Conservation (phyloP, 495 filamentous ascomycete species). For the Aspergillus haitiensis region DNA sequence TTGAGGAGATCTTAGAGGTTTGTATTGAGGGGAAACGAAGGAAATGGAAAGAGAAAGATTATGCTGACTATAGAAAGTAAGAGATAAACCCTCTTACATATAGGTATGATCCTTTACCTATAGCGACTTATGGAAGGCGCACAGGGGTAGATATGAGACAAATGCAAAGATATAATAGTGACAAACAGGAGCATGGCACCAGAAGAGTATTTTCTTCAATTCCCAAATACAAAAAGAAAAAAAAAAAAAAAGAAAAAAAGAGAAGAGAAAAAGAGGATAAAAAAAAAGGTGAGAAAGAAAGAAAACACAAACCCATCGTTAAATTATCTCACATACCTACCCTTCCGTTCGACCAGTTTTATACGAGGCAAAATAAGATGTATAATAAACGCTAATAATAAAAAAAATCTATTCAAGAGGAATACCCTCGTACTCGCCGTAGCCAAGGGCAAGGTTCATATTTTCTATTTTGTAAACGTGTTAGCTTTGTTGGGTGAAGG, state of each 20-base stretch:
- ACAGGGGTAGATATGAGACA: constrained; percentile 36
- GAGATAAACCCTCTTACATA: constrained; percentile 21
- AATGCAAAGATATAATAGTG: constrained; percentile 16
- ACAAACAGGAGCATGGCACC: constrained; percentile 11
- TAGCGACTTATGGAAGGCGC: constrained; percentile 34
- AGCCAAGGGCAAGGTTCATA: constrained; percentile 94
- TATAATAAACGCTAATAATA: constrained; percentile 10
- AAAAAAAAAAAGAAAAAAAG: background rate
- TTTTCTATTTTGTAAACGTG: constrained; percentile 61
- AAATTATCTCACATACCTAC: constrained; percentile 25
- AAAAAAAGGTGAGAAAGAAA: background rate
- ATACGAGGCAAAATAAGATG: constrained; percentile 17
- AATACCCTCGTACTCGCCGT: constrained; percentile 90
- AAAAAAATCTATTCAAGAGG: constrained; percentile 56
- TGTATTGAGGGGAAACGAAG: too few relatives aligned
- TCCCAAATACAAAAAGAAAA: constrained; percentile 19
- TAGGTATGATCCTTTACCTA: constrained; percentile 30
- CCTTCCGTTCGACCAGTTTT: constrained; percentile 26
- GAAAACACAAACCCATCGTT: constrained; percentile 11
- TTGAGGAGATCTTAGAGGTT: background rate
- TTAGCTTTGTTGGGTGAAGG: constrained; percentile 12
- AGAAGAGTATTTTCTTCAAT: constrained; percentile 16
- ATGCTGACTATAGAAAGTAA: constrained; percentile 29
- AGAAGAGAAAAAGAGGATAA: background rate
- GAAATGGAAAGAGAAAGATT: constrained; percentile 13